Percentiles rank a stretch among this genome's conserved stretches.
These are phyloP conservation scores for Rhizophagus clarus DNA, from an alignment of 192 early-diverging fungal species.

Conservation along the genomic window DNA sequence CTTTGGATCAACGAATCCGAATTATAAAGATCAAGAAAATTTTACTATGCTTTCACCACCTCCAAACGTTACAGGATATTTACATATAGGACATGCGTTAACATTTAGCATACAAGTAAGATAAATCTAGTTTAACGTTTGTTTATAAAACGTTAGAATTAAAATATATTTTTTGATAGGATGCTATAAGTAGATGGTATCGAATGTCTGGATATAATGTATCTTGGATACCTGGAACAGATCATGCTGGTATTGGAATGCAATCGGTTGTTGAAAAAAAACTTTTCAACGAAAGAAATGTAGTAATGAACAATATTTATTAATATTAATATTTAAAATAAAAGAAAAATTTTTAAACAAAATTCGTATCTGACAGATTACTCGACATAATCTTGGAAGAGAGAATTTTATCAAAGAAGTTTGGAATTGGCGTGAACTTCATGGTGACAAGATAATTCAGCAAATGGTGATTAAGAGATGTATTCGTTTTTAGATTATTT, in stretches of 20 bases:
- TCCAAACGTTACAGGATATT: constrained; percentile 94
- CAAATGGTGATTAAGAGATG: constrained; percentile 57
- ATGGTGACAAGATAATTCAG: constrained; percentile 78
- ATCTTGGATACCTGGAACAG: constrained; percentile 93
- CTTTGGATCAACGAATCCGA: constrained; percentile 51
- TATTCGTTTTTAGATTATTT: neutral
- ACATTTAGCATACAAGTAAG: constrained; percentile 85
- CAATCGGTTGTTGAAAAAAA: constrained; percentile 96
- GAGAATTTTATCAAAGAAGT: constrained; percentile 81
- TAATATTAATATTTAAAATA: neutral
- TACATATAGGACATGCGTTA: constrained; percentile 93
- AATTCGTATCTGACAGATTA: constrained; percentile 37
- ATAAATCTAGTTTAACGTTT: no score
- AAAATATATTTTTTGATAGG: constrained; percentile 30
- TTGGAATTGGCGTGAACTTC: constrained; percentile 84
- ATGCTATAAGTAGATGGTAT: constrained; percentile 73
- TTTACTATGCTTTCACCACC: constrained; percentile 94
- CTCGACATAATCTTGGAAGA: constrained; percentile 86
- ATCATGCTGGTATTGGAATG: constrained; percentile 97
- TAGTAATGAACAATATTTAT: neutral
- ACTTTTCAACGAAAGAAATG: constrained; percentile 66
- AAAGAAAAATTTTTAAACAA: neutral
- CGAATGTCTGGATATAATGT: constrained; percentile 91
- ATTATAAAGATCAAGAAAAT: constrained; percentile 38
- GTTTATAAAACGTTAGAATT: neutral